Percentiles rank a stretch among this genome's conserved stretches.
Conservation (phyloP, 139 green algal species). For the Tetradesmus obliquus region DNA sequence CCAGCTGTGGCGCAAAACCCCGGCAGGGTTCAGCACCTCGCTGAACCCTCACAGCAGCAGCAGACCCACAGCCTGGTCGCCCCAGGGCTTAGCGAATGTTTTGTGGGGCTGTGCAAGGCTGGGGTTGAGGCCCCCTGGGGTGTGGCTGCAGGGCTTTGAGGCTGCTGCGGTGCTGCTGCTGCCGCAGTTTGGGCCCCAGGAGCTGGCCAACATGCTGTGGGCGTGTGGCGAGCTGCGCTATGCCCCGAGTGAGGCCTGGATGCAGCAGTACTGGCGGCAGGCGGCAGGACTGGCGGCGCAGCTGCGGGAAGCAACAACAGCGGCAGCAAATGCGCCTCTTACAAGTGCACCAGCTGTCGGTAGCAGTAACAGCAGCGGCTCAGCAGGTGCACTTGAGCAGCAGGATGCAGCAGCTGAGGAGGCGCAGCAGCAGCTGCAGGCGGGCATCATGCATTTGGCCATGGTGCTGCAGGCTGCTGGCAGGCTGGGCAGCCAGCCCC, state of each 20-base stretch:
- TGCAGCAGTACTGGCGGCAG: conserved; percentile 6
- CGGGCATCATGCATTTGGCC: background rate
- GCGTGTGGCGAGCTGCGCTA: conserved; percentile 6
- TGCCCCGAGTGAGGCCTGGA: background rate
- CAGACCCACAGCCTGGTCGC: conserved; percentile 18
- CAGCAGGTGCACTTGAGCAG: background rate
- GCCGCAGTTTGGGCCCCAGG: background rate
- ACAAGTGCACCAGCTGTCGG: background rate
- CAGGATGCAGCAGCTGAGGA: background rate
- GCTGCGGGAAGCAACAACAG: background rate
- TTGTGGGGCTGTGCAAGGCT: conserved; percentile 18
- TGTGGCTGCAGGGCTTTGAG: conserved; percentile 38
- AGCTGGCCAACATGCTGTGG: conserved; percentile 15
- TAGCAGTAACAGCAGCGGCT: conserved; percentile 24
- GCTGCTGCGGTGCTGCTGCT: conserved; percentile 12
- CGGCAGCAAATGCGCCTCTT: background rate
- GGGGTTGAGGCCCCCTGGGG: background rate
- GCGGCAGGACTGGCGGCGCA: background rate
- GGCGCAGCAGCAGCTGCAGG: background rate
- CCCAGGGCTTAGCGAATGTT: conserved; percentile 17
- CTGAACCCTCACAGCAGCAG: conserved; percentile 35
- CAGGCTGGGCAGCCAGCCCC: background rate
- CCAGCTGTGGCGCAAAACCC: conserved; percentile 34
- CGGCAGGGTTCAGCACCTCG: conserved; percentile 32
- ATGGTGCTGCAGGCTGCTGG: background rate